Percentiles rank a stretch among this genome's conserved stretches.
Evolutionary conservation across 2,329 filamentous ascomycete genomes (phyloP).

Genomic region (Calycina herbarum): DNA sequence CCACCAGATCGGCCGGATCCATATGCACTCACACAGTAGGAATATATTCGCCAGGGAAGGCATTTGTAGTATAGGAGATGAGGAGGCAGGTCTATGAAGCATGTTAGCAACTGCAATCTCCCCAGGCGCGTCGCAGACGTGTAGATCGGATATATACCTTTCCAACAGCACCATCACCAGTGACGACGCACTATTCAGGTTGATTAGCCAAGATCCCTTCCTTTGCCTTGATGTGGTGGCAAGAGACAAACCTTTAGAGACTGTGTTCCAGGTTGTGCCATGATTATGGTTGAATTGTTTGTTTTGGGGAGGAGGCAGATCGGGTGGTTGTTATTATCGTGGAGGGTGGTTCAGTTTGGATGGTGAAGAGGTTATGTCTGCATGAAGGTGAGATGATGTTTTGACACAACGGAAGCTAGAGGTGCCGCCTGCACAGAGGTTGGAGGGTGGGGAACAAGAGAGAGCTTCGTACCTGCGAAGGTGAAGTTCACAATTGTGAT

Average conservation of each 20-base stretch:
- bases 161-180: conserved; percentile 97
- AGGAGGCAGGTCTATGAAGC: conserved; percentile 84
- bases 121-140: neutral
- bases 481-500: conserved; percentile 4
- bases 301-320: neutral
- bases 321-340: conserved; percentile 19
- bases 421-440: conserved; percentile 22
- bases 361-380: conserved; percentile 23
- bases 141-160: conserved; percentile 63
- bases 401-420: conserved; percentile 34
- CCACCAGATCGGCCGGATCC: neutral
- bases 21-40: conserved; percentile 77
- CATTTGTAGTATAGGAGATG: conserved; percentile 99
- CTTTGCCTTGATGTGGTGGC: conserved; percentile 15
- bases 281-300: conserved; percentile 40
- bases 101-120: conserved; percentile 14
- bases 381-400: conserved; percentile 31
- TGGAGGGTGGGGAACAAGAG: conserved; percentile 15
- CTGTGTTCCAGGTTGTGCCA: conserved; percentile 78
- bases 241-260: conserved; percentile 72
- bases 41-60: conserved; percentile 99
- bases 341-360: conserved; percentile 23
- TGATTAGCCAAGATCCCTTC: conserved; percentile 25
- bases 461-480: neutral
- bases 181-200: conserved; percentile 82